These are phyloP conservation scores for Oryza brachyantha DNA, from an alignment of 176 grass and related monocot genomes.

Conservation along the genomic window DNA sequence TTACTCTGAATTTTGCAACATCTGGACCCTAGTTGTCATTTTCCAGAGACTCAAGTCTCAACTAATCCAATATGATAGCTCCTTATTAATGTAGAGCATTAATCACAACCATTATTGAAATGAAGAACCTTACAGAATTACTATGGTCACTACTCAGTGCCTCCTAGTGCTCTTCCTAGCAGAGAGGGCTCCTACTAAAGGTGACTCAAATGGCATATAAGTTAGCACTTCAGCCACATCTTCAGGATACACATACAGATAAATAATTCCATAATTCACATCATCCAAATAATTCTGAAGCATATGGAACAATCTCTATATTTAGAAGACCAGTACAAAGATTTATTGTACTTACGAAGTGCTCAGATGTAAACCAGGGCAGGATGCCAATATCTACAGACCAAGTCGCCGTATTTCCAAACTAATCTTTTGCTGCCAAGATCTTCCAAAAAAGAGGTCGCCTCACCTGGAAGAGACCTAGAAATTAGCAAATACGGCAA, in stretches of 20 bases:
- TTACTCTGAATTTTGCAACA: neutral
- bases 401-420: neutral
- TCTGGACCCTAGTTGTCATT: neutral
- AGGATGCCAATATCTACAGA: neutral
- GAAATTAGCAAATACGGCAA: neutral
- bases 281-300: neutral
- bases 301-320: neutral
- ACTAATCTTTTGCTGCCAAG: neutral
- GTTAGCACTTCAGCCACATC: neutral
- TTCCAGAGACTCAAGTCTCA: neutral
- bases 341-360: neutral
- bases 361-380: neutral
- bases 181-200: neutral
- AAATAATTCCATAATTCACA: neutral
- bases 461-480: neutral
- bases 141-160: no score
- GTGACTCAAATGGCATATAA: neutral
- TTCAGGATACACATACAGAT: neutral
- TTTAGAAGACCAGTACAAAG: neutral
- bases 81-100: neutral
- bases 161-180: neutral
- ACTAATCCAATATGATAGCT: neutral
- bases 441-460: neutral
- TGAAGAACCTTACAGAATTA: neutral
- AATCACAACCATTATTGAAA: neutral